Conservation (phyloP, 2,329 filamentous ascomycete species). For the Colletotrichum liriopes region DNA sequence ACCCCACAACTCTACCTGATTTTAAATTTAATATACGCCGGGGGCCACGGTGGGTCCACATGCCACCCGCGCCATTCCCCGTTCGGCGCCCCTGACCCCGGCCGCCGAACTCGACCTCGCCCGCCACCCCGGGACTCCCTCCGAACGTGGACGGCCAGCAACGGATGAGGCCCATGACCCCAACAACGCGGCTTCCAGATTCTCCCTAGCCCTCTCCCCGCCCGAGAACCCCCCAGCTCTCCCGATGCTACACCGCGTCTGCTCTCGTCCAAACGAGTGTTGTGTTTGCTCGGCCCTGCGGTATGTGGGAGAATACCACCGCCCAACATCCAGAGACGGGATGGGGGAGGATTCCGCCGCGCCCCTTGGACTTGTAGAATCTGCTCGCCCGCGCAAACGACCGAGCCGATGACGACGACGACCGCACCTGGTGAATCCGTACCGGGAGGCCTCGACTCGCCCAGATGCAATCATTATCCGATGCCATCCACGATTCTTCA, state of each 20-base stretch:
- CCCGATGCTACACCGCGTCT: not conserved
- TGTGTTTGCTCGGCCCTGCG: not conserved
- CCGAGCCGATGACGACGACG: no score
- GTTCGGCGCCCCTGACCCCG: slow-evolving; percentile 14
- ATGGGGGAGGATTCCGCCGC: not conserved
- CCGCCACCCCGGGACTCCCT: slow-evolving; percentile 5
- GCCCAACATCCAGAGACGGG: not conserved
- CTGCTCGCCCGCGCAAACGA: not conserved
- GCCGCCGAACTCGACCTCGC: not conserved
- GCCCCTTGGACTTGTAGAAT: not conserved
- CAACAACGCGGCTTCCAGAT: slow-evolving; percentile 10
- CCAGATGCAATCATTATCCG: not conserved
- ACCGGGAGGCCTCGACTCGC: not conserved
- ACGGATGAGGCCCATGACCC: not conserved
- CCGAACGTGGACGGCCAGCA: slow-evolving; percentile 32
- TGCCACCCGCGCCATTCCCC: slow-evolving; percentile 9
- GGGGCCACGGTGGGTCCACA: slow-evolving; percentile 1
- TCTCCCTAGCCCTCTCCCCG: slow-evolving; percentile 3
- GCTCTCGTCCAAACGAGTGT: not conserved
- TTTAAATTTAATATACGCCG: slow-evolving; percentile 31
- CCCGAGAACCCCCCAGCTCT: not conserved
- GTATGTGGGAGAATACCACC: not conserved
- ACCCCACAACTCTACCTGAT: slow-evolving; percentile 37
- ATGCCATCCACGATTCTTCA: not conserved
- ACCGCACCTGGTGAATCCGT: not conserved